A percentile compares a stretch with the other conserved stretches of the same genome.
Evolutionary conservation across 2,329 filamentous ascomycete genomes (phyloP).

Genomic region (Arthroderma sp.): DNA sequence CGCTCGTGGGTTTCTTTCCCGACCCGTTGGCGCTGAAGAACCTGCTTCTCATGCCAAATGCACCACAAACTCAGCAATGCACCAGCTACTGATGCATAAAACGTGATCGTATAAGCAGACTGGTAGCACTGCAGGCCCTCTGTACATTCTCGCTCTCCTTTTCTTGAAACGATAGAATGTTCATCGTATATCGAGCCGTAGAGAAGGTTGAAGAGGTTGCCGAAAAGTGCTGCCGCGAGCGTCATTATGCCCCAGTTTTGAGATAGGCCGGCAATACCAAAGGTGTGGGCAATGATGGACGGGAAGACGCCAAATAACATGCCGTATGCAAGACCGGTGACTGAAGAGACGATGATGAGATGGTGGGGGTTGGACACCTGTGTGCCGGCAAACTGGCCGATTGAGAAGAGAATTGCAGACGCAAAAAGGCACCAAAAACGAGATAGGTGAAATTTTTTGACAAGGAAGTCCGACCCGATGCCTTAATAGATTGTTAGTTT

Average conservation of each 20-base stretch:
- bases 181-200: constrained; percentile 75
- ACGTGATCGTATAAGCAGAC: constrained; percentile 65
- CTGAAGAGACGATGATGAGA: constrained; percentile 63
- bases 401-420: constrained; percentile 62
- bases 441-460: constrained; percentile 65
- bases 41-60: constrained; percentile 27
- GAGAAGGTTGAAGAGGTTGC: constrained; percentile 83
- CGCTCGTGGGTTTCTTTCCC: constrained; percentile 15
- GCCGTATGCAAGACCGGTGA: constrained; percentile 82
- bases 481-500: constrained; percentile 32
- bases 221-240: constrained; percentile 70
- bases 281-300: constrained; percentile 75
- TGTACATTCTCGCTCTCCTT: constrained; percentile 60
- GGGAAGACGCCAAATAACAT: constrained; percentile 91
- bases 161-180: constrained; percentile 55
- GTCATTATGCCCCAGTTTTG: constrained; percentile 98
- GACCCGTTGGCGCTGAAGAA: constrained; percentile 13
- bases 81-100: constrained; percentile 56
- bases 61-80: constrained; percentile 52
- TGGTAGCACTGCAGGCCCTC: constrained; percentile 72
- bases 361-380: constrained; percentile 62
- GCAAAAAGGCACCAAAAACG: constrained; percentile 83
- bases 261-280: constrained; percentile 75
- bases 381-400: constrained; percentile 66
- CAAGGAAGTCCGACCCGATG: constrained; percentile 79